These are phyloP conservation scores for Suhomyces sp. DNA, from an alignment of 805 yeast species.

Conservation along the genomic window DNA sequence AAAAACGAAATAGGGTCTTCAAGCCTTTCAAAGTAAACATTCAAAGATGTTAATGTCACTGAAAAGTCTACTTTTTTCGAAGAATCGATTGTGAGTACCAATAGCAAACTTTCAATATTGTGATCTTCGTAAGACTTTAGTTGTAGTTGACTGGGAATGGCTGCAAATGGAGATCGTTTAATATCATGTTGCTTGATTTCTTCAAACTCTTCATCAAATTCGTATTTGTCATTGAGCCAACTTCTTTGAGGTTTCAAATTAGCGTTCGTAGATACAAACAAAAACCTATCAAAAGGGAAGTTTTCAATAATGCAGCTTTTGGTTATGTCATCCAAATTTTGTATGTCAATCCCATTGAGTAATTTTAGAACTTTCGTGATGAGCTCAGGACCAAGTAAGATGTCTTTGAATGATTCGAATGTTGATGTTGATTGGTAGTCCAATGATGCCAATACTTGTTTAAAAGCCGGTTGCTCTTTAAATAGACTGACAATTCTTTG, in stretches of 20 bases:
- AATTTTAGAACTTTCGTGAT: background rate
- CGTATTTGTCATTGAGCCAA: background rate
- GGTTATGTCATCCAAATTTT: background rate
- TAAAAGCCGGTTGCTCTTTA: conserved; percentile 3
- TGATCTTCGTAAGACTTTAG: background rate
- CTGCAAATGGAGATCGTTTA: too few species aligned
- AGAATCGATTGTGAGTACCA: background rate
- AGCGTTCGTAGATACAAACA: background rate
- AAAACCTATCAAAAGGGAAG: conserved; percentile 9
- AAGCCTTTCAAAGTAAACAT: conserved; percentile 1
- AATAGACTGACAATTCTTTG: conserved; percentile 4
- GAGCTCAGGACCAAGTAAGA: background rate
- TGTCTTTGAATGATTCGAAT: conserved; percentile 7
- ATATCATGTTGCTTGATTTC: background rate
- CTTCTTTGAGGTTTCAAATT: too few species aligned
- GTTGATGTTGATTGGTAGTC: conserved; percentile 13
- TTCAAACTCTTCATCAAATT: conserved; percentile 13
- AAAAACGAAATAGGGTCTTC: conserved; percentile 4
- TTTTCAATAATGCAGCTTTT: background rate
- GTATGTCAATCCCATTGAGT: conserved; percentile 4
- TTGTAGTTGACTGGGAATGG: background rate
- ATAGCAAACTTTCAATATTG: background rate
- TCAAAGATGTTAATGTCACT: conserved; percentile 1
- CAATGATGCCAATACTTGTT: conserved; percentile 12
- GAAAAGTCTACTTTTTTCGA: background rate